Conservation (phyloP, 2,329 filamentous ascomycete genomes). For the Hypoxylon sp. region DNA sequence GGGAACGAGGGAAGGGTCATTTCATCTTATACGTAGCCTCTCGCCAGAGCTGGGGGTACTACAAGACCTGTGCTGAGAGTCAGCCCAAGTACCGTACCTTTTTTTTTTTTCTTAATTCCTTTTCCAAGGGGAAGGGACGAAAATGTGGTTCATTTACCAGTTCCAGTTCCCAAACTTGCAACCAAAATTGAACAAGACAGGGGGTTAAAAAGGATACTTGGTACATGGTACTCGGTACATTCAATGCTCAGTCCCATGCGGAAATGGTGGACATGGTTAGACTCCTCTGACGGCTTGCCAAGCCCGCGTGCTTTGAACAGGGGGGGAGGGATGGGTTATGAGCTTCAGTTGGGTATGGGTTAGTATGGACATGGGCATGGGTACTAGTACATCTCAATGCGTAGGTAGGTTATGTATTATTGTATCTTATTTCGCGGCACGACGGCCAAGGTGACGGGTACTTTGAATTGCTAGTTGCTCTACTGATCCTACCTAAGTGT, state of each 20-base stretch:
- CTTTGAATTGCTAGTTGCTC: no score
- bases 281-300: conserved; percentile 34
- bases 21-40: conserved; percentile 46
- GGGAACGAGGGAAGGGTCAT: conserved; percentile 43
- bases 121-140: conserved; percentile 35
- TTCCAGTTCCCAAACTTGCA: conserved; percentile 34
- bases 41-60: conserved; percentile 31
- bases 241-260: conserved; percentile 10
- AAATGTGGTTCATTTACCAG: conserved; percentile 44
- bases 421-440: conserved; percentile 13
- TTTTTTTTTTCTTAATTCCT: conserved; percentile 28
- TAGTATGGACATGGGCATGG: conserved; percentile 14
- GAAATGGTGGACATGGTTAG: conserved; percentile 20
- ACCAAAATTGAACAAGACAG: conserved; percentile 31
- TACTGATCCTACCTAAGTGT: no score
- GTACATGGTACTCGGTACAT: conserved; percentile 33
- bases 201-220: conserved; percentile 24
- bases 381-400: conserved; percentile 24
- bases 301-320: conserved; percentile 33
- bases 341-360: no score
- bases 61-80: conserved; percentile 34
- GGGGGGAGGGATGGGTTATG: no score
- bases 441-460: conserved; percentile 9
- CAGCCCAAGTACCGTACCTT: conserved; percentile 33
- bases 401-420: no score